Conservation (phyloP, 805 yeast genomes). For the Isabelozyma heimii region DNA sequence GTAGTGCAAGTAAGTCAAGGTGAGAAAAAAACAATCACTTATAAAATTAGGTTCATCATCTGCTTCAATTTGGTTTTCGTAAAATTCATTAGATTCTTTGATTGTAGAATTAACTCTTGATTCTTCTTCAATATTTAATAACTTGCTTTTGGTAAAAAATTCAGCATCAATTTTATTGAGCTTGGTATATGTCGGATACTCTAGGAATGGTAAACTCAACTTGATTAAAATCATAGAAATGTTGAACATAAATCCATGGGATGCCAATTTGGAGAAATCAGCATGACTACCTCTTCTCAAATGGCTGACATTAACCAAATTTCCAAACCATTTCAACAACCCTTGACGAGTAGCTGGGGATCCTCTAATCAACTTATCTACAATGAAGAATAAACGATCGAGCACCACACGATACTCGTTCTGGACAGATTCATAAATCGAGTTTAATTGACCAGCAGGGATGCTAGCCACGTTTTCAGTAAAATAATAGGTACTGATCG, state of each 20-base stretch:
- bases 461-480: constrained; percentile 16
- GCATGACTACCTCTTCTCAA: constrained; percentile 85
- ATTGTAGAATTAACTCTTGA: constrained; percentile 78
- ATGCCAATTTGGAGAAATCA: constrained; percentile 59
- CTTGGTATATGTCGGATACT: constrained; percentile 55
- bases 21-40: constrained; percentile 83
- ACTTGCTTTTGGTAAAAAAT: constrained; percentile 54
- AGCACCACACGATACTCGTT: constrained; percentile 58
- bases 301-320: constrained; percentile 77
- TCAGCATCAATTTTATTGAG: constrained; percentile 74
- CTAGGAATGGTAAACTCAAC: constrained; percentile 82
- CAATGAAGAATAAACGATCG: constrained; percentile 64
- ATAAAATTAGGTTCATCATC: constrained; percentile 59
- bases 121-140: constrained; percentile 73
- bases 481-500: constrained; percentile 49
- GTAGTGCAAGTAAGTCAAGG: constrained; percentile 77
- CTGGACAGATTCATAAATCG: constrained; percentile 59
- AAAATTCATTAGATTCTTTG: constrained; percentile 63
- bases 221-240: constrained; percentile 63
- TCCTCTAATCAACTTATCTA: constrained; percentile 75
- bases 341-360: constrained; percentile 61
- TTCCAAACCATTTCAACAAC: constrained; percentile 67
- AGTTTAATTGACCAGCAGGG: constrained; percentile 37
- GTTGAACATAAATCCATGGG: constrained; percentile 82
- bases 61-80: constrained; percentile 37